phyloP scores from a whole-genome alignment of 1,284 basidiomycete species.

The Earliella scabrosa region DNA sequence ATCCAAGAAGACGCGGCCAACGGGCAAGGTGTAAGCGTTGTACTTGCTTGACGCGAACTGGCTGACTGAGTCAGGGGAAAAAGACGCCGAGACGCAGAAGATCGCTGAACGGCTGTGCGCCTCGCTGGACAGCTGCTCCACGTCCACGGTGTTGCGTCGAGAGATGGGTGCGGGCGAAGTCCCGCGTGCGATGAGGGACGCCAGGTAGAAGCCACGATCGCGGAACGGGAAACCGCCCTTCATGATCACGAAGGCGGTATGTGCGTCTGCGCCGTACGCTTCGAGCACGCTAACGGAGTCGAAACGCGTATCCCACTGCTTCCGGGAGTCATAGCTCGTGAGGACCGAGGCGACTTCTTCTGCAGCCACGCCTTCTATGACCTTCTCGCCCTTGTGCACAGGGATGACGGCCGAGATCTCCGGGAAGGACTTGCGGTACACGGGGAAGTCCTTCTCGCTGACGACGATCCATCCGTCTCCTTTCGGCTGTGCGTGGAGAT shows the following conservation, averaged over 20 bases:
- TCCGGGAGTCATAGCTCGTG: slow-evolving; percentile 72
- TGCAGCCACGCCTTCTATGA: slow-evolving; percentile 93
- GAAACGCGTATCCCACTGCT: slow-evolving; percentile 86
- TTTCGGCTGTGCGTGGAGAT: slow-evolving; percentile 67
- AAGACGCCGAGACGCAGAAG: slow-evolving; percentile 79
- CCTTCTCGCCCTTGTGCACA: slow-evolving; percentile 88
- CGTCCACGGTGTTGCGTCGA: slow-evolving; percentile 32
- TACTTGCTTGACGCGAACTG: slow-evolving; percentile 70
- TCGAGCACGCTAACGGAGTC: slow-evolving; percentile 75
- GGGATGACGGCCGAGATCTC: slow-evolving; percentile 85
- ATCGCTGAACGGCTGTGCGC: slow-evolving; percentile 57
- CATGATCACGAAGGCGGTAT: slow-evolving; percentile 69
- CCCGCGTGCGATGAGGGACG: slow-evolving; percentile 75
- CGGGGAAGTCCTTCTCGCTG: slow-evolving; percentile 79
- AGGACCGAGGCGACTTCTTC: slow-evolving; percentile 86
- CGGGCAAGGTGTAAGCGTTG: slow-evolving; percentile 77
- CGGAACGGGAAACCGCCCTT: slow-evolving; percentile 91
- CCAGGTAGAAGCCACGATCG: slow-evolving; percentile 86
- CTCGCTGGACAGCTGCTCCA: slow-evolving; percentile 29
- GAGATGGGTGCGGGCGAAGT: slow-evolving; percentile 40
- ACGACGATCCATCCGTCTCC: slow-evolving; percentile 84
- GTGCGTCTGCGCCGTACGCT: slow-evolving; percentile 80
- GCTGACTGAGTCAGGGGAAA: slow-evolving; percentile 64
- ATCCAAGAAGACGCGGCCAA: slow-evolving; percentile 87
- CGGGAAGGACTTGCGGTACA: slow-evolving; percentile 77